A percentile compares a stretch with the other conserved stretches of the same genome.
These are phyloP conservation scores for Suillus occidentalis DNA, from an alignment of 768 basidiomycete genomes.

Conservation along the genomic window DNA sequence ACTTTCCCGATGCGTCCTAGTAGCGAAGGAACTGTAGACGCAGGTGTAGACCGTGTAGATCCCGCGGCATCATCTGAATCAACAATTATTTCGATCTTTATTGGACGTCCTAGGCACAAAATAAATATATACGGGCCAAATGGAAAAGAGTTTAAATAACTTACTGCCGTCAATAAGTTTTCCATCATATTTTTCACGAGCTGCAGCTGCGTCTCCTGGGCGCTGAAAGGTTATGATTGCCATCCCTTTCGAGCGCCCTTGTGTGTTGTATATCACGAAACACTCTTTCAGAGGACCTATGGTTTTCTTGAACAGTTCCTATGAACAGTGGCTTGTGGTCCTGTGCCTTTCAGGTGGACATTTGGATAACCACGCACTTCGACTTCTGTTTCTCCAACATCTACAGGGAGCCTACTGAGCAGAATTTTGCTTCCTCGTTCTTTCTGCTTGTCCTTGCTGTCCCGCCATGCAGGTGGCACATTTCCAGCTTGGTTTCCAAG, in stretches of 20 bases:
- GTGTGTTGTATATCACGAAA: constrained; percentile 73
- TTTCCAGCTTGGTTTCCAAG: constrained; percentile 58
- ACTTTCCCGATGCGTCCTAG: constrained; percentile 36
- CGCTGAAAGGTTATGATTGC: constrained; percentile 70
- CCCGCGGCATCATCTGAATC: constrained; percentile 37
- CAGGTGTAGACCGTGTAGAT: constrained; percentile 19
- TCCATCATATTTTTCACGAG: constrained; percentile 69
- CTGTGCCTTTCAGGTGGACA: background rate
- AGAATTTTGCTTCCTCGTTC: constrained; percentile 64
- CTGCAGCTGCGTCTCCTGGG: constrained; percentile 59
- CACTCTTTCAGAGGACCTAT: constrained; percentile 71
- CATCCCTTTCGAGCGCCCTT: constrained; percentile 79
- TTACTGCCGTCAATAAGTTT: constrained; percentile 70
- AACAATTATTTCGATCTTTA: constrained; percentile 62
- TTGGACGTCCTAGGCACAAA: constrained; percentile 52
- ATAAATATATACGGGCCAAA: background rate
- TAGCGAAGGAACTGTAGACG: constrained; percentile 36
- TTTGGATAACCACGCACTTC: constrained; percentile 44
- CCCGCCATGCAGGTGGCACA: constrained; percentile 63
- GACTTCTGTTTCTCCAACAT: constrained; percentile 68
- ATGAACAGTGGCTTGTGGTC: constrained; percentile 14
- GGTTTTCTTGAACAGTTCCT: constrained; percentile 78
- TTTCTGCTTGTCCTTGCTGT: constrained; percentile 34
- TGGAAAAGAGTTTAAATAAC: constrained; percentile 12
- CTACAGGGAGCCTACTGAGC: constrained; percentile 62